A percentile compares a stretch with the other conserved stretches of the same genome.
phyloP scores from a whole-genome alignment of 1,139 yeast genomes.

The Kodamaea fungicola region DNA sequence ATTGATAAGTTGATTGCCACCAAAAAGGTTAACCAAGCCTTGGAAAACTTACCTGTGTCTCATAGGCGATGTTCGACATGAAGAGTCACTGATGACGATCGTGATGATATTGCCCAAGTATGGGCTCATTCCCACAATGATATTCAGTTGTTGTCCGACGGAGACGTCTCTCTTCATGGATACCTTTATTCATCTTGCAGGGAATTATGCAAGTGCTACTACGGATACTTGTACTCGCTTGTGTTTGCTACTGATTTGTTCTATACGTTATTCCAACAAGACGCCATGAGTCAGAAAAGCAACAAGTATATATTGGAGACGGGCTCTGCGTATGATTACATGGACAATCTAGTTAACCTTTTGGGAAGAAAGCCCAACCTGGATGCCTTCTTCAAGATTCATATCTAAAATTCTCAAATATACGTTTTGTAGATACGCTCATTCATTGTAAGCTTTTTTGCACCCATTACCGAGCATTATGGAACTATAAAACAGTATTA shows the following conservation, averaged over 20 bases:
- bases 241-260: conserved; percentile 85
- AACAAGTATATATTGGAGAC: conserved; percentile 61
- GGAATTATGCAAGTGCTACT: conserved; percentile 34
- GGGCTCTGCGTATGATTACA: conserved; percentile 72
- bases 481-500: too few species aligned
- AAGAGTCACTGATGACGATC: conserved; percentile 50
- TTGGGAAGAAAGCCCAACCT: conserved; percentile 75
- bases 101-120: conserved; percentile 44
- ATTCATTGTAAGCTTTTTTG: too few species aligned
- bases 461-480: too few species aligned
- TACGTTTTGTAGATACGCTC: too few species aligned
- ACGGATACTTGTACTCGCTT: conserved; percentile 81
- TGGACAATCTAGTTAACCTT: conserved; percentile 59
- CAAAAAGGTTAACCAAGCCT: conserved; percentile 74
- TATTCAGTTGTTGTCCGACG: conserved; percentile 55
- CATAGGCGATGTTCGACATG: conserved; percentile 76
- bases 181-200: conserved; percentile 67
- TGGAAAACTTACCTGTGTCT: conserved; percentile 71
- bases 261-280: conserved; percentile 60
- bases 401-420: too few species aligned
- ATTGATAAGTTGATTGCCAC: conserved; percentile 60
- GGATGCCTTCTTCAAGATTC: conserved; percentile 54
- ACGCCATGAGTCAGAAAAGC: conserved; percentile 60
- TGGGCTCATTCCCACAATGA: conserved; percentile 68
- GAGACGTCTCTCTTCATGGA: conserved; percentile 55